Evolutionary conservation across 495 filamentous ascomycete species (phyloP), one percentile per base, ranked within the genome.

Genomic region (Penicilliopsis zonata): DNA sequence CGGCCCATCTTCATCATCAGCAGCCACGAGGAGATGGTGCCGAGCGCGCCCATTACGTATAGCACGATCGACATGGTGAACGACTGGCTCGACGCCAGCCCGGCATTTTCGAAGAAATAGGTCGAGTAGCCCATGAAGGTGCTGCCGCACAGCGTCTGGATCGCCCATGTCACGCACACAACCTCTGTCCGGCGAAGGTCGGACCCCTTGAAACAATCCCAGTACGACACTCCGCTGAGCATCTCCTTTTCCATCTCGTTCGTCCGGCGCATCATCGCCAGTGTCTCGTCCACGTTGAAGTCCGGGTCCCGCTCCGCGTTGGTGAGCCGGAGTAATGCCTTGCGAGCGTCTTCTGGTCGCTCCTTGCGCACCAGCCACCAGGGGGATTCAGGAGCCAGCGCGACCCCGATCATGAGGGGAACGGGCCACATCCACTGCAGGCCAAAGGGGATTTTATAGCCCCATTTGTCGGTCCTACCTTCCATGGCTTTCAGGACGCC

Each of bases 221-320:
- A 45, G 46, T 74, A 80, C 18, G 54, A 65, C 9, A 74, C 69
- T n/a, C 73, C 69, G 16, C 53, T 57, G 7, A 70, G 71, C 20
- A 69, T 64, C 22, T 71, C 69, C 42, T 74, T 59, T 43, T 82
- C 78, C 5, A 82, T 53, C 17, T 74, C 70, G 20, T 74, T 76
- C 4, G 78, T 82, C 43, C 79, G 76, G 14, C 76, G 68, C 65
- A 83, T 83, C 74, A 83, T 78, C 19, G 78, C 68, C 16, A 84
- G 55, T 2, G 76, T 78, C 45, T 82, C 72, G 40, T 79, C 70
- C 2, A 67, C 53, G 31, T 81, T 59, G 40, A 80, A 76, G 19
- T 64, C 52, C 0, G 62, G 63, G 38, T 75, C 67, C 13, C 38
- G 28, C 13, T 57, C 47, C 26, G 61, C 67, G 1, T 28, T 13